phyloP scores from a whole-genome alignment of 768 basidiomycete genomes.

The Auriculariales sp. region DNA sequence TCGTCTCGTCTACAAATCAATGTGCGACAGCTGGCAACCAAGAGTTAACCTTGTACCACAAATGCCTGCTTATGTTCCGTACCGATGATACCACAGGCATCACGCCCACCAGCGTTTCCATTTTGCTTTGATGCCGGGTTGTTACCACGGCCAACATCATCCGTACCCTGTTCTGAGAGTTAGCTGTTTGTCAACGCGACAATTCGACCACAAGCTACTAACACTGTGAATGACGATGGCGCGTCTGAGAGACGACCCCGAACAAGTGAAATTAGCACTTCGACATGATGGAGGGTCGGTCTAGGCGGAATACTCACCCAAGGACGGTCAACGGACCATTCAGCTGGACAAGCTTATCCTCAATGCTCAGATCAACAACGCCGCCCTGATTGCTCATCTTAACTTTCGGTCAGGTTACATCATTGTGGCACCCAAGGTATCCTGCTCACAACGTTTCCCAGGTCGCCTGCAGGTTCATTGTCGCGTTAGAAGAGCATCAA shows the following conservation, averaged over 20 bases:
- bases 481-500: not conserved
- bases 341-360: constrained; percentile 47
- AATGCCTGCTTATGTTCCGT: no score
- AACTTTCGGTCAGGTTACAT: no score
- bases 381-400: constrained; percentile 46
- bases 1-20: no score
- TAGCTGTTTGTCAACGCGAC: constrained; percentile 1
- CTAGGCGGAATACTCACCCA: constrained; percentile 43
- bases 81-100: constrained; percentile 79
- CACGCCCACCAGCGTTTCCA: constrained; percentile 61
- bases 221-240: constrained; percentile 65
- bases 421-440: no score
- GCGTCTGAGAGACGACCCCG: constrained; percentile 26
- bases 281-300: not conserved
- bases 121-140: constrained; percentile 60
- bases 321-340: constrained; percentile 54
- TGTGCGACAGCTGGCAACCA: no score
- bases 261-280: constrained; percentile 2
- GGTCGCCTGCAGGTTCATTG: constrained; percentile 18
- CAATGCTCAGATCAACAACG: constrained; percentile 38
- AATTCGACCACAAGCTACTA: constrained; percentile 10
- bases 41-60: no score
- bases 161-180: constrained; percentile 36
- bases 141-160: constrained; percentile 63
- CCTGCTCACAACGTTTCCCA: constrained; percentile 64